These are phyloP conservation scores for Amylocystis lapponica DNA, from an alignment of 768 basidiomycete species.

Conservation along the genomic window DNA sequence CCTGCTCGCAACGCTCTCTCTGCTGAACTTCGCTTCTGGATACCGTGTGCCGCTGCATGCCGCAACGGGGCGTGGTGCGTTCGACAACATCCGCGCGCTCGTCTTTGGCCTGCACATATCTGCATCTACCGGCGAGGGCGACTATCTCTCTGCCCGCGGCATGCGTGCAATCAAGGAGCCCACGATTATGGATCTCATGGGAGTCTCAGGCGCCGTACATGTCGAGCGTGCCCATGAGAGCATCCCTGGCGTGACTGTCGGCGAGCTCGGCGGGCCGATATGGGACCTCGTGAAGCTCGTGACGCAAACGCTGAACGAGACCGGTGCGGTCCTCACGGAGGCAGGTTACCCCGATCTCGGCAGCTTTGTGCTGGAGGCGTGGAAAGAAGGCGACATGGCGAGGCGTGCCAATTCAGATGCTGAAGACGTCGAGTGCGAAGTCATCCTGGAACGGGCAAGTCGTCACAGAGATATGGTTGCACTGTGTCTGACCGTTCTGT, in stretches of 20 bases:
- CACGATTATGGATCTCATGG: slow-evolving; percentile 70
- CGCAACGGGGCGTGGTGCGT: slow-evolving; percentile 74
- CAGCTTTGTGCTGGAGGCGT: slow-evolving; percentile 61
- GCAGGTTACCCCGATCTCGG: slow-evolving; percentile 69
- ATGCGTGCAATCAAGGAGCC: slow-evolving; percentile 47
- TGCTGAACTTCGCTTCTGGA: slow-evolving; percentile 81
- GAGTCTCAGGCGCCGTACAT: slow-evolving; percentile 50
- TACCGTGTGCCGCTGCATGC: slow-evolving; percentile 70
- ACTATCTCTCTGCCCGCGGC: slow-evolving; percentile 62
- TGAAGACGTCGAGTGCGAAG: slow-evolving; percentile 16
- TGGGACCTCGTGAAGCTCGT: slow-evolving; percentile 71
- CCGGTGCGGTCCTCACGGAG: slow-evolving; percentile 57
- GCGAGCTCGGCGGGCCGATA: slow-evolving; percentile 69
- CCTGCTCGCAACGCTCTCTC: slow-evolving; percentile 67
- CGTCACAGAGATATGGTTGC: neutral
- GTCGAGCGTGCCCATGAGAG: slow-evolving; percentile 64
- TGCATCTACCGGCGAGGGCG: slow-evolving; percentile 49
- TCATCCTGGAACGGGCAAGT: slow-evolving; percentile 20
- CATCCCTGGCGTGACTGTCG: slow-evolving; percentile 65
- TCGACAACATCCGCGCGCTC: slow-evolving; percentile 76
- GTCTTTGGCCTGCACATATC: slow-evolving; percentile 68
- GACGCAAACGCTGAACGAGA: slow-evolving; percentile 59
- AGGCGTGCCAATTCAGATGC: slow-evolving; percentile 2
- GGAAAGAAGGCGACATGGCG: slow-evolving; percentile 41
- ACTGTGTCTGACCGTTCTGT: slow-evolving; percentile 4